Evolutionary conservation across 163 green algal genomes (phyloP).

Genomic region (Chlamydomonas reinhardtii): DNA sequence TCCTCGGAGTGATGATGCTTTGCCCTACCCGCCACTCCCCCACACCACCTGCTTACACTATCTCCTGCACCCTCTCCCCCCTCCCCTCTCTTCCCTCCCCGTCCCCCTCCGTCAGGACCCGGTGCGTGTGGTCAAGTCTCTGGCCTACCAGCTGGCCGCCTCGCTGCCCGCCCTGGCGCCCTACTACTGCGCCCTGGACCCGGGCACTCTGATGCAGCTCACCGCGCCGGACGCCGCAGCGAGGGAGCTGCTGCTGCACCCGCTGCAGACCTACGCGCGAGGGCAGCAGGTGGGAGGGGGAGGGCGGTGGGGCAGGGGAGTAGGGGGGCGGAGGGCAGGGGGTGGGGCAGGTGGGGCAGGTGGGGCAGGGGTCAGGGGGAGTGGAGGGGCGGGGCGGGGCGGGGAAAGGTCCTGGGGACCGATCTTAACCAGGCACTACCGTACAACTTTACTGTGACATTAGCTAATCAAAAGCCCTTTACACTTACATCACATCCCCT

Average conservation of each 20-base stretch:
- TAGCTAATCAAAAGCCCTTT: no score
- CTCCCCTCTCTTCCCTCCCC: neutral
- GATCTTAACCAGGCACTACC: no score
- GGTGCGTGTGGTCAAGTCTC: conserved; percentile 37
- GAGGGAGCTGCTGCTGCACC: conserved; percentile 24
- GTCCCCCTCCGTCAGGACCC: conserved; percentile 20
- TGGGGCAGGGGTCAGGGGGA: no score
- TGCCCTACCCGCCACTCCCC: no score
- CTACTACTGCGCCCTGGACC: conserved; percentile 40
- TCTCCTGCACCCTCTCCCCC: neutral
- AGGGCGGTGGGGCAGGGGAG: neutral
- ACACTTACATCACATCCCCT: no score
- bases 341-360: neutral
- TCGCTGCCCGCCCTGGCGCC: conserved; percentile 22
- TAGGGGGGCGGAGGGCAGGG: neutral
- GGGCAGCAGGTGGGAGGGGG: conserved; percentile 34
- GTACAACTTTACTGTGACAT: no score
- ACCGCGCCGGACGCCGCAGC: conserved; percentile 17
- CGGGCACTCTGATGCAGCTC: conserved; percentile 41
- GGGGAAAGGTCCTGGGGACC: no score
- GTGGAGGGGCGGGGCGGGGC: no score
- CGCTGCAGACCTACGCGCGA: conserved; percentile 10
- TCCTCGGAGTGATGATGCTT: no score
- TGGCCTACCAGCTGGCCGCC: conserved; percentile 45
- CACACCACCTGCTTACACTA: no score